Evolutionary conservation across 2,329 filamentous ascomycete species (phyloP).

Genomic region (Macrophomina pseudophaseolina): DNA sequence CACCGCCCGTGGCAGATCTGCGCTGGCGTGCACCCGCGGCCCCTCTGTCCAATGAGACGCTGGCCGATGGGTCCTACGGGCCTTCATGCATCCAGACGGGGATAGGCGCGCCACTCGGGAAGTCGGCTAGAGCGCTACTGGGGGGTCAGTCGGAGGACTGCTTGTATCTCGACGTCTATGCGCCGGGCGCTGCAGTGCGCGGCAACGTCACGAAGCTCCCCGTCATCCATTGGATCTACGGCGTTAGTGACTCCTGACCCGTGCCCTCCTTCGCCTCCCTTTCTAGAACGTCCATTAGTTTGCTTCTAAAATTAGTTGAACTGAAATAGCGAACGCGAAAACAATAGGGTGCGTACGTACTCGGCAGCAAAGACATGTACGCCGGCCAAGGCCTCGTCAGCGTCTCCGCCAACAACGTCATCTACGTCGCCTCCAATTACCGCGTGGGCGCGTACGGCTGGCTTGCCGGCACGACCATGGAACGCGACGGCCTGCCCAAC

Average conservation of each 20-base stretch:
- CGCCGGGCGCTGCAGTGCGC: constrained; percentile 50
- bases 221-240: constrained; percentile 53
- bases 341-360: neutral
- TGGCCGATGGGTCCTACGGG: constrained; percentile 3
- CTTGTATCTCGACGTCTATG: constrained; percentile 56
- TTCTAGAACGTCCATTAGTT: constrained; percentile 30
- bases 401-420: constrained; percentile 43
- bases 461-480: constrained; percentile 52
- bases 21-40: constrained; percentile 49
- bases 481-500: constrained; percentile 51
- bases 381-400: constrained; percentile 45
- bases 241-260: constrained; percentile 34
- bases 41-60: constrained; percentile 30
- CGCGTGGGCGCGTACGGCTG: constrained; percentile 52
- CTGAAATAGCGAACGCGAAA: too few species aligned
- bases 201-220: constrained; percentile 46
- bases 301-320: constrained; percentile 43
- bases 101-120: neutral
- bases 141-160: constrained; percentile 49
- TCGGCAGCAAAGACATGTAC: neutral
- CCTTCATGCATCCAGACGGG: constrained; percentile 3
- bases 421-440: constrained; percentile 57
- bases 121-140: neutral
- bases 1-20: constrained; percentile 47
- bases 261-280: neutral